Conservation (phyloP, 1,284 basidiomycete species). For the Cutaneotrichosporon daszewskae region DNA sequence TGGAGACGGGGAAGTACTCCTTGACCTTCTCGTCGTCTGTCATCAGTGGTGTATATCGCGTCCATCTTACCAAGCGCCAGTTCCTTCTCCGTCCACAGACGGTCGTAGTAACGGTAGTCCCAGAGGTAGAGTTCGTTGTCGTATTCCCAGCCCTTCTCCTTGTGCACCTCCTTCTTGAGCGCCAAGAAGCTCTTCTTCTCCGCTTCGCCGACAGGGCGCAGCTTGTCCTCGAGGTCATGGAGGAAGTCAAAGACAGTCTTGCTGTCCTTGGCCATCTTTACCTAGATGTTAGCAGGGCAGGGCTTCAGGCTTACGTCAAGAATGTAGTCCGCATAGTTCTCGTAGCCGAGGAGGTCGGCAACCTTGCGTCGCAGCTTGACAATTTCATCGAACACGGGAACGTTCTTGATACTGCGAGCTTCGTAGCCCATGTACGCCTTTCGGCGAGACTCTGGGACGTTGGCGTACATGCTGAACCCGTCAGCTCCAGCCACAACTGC, state of each 20-base stretch:
- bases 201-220: slow-evolving; percentile 15
- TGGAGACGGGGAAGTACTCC: slow-evolving; percentile 23
- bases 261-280: slow-evolving; percentile 22
- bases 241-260: slow-evolving; percentile 17
- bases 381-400: slow-evolving; percentile 15
- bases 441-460: slow-evolving; percentile 17
- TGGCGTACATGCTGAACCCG: slow-evolving; percentile 12
- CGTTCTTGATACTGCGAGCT: slow-evolving; percentile 17
- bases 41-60: background rate
- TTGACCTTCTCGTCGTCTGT: slow-evolving; percentile 20
- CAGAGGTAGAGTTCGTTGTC: slow-evolving; percentile 18
- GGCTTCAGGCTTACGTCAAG: slow-evolving; percentile 7
- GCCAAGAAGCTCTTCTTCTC: slow-evolving; percentile 15
- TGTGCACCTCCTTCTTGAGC: slow-evolving; percentile 17
- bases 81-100: slow-evolving; percentile 18
- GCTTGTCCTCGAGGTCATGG: slow-evolving; percentile 15
- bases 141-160: slow-evolving; percentile 6
- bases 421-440: slow-evolving; percentile 14
- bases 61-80: slow-evolving; percentile 7
- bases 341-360: slow-evolving; percentile 15
- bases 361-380: slow-evolving; percentile 15
- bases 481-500: background rate
- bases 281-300: background rate
- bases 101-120: slow-evolving; percentile 24
- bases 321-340: slow-evolving; percentile 18